Conservation (phyloP, 2,329 filamentous ascomycete genomes). For the Monosporascus sp. region DNA sequence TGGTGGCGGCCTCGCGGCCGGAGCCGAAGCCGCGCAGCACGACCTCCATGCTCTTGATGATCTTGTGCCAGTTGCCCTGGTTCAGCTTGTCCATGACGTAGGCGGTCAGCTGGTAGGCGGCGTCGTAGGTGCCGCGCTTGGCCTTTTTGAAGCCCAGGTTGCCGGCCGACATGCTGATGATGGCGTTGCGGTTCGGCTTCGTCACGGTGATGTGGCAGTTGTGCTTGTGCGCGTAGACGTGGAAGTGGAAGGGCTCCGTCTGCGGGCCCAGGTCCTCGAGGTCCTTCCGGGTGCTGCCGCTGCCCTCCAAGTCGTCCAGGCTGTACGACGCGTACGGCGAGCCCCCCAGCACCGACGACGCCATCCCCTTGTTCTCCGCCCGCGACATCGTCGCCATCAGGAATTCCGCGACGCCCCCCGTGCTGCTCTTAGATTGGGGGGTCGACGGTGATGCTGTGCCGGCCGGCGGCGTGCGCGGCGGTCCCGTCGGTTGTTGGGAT, state of each 20-base stretch:
- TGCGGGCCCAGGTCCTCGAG: slow-evolving; percentile 30
- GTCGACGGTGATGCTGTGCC: neutral
- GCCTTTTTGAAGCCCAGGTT: slow-evolving; percentile 90
- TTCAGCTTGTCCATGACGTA: slow-evolving; percentile 81
- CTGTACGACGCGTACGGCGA: slow-evolving; percentile 14
- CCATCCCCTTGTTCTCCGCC: neutral
- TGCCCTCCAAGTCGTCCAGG: slow-evolving; percentile 14
- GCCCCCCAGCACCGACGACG: slow-evolving; percentile 11
- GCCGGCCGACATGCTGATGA: slow-evolving; percentile 76
- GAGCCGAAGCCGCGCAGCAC: slow-evolving; percentile 79
- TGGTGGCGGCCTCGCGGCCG: slow-evolving; percentile 83
- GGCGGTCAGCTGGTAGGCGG: slow-evolving; percentile 82
- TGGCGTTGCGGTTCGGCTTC: slow-evolving; percentile 70
- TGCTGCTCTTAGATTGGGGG: neutral
- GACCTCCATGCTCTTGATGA: slow-evolving; percentile 75
- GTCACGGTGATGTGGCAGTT: slow-evolving; percentile 93
- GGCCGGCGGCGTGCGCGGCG: neutral
- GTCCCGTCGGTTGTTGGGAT: slow-evolving; percentile 1
- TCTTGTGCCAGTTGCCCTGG: slow-evolving; percentile 70
- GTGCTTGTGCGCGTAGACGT: slow-evolving; percentile 84
- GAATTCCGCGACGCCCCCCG: neutral
- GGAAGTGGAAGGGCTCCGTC: slow-evolving; percentile 72
- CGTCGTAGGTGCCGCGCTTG: slow-evolving; percentile 78
- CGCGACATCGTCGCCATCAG: neutral
- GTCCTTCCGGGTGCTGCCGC: slow-evolving; percentile 16